Conservation (phyloP, 768 basidiomycete species). For the Termitomyces sp. region DNA sequence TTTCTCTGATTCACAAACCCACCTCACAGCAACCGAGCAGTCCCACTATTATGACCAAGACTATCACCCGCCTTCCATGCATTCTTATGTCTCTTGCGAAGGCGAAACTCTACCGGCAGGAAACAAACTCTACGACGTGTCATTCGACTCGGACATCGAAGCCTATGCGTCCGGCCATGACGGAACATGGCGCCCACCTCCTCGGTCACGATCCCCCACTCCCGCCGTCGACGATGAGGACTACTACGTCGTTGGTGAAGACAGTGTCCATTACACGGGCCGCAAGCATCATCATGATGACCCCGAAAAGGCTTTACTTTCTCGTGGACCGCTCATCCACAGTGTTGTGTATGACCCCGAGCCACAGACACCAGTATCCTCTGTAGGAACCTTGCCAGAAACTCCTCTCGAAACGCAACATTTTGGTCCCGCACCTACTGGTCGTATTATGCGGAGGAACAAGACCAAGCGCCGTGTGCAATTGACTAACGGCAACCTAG, state of each 20-base stretch:
- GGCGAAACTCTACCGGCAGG: slow-evolving; percentile 26
- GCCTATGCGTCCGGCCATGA: slow-evolving; percentile 63
- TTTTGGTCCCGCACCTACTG: slow-evolving; percentile 83
- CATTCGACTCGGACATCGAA: slow-evolving; percentile 60
- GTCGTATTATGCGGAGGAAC: slow-evolving; percentile 71
- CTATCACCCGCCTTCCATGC: slow-evolving; percentile 25
- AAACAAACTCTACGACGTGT: slow-evolving; percentile 34
- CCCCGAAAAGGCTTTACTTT: slow-evolving; percentile 32
- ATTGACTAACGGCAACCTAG: slow-evolving; percentile 83
- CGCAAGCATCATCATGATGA: slow-evolving; percentile 25
- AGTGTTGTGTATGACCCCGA: slow-evolving; percentile 34
- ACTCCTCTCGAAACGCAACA: slow-evolving; percentile 64
- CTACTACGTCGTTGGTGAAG: slow-evolving; percentile 52
- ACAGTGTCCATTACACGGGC: slow-evolving; percentile 51
- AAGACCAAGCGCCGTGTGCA: slow-evolving; percentile 75
- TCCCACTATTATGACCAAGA: slow-evolving; percentile 33
- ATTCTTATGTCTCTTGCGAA: slow-evolving; percentile 28
- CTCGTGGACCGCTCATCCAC: slow-evolving; percentile 21
- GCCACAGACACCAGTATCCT: slow-evolving; percentile 36
- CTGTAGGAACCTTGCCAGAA: slow-evolving; percentile 37
- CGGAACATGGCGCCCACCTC: slow-evolving; percentile 35
- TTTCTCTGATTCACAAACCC: slow-evolving; percentile 15
- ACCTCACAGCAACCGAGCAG: slow-evolving; percentile 5
- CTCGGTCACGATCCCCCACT: slow-evolving; percentile 73
- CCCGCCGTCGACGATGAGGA: slow-evolving; percentile 71